A percentile compares a stretch with the other conserved stretches of the same genome.
phyloP scores from a whole-genome alignment of 2,329 filamentous ascomycete genomes.

The Grosmannia penicillata region DNA sequence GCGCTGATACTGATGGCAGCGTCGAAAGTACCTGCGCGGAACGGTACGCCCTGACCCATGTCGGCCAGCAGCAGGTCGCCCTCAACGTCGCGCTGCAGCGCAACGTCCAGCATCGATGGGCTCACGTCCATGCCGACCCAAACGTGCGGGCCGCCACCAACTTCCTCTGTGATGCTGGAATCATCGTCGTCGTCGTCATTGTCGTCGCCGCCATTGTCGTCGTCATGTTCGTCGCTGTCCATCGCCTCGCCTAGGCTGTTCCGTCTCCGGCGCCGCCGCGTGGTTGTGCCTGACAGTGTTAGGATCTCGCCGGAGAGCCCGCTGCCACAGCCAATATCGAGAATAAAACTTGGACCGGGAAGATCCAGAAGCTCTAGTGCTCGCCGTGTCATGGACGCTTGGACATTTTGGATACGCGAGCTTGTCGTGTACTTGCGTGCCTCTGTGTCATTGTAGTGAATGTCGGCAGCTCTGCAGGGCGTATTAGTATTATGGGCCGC shows the following conservation, averaged over 20 bases:
- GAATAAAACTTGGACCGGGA: slow-evolving; percentile 64
- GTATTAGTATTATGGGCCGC: slow-evolving; percentile 4
- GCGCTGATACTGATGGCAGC: slow-evolving; percentile 90
- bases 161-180: slow-evolving; percentile 34
- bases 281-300: slow-evolving; percentile 24
- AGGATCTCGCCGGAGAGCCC: slow-evolving; percentile 91
- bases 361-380: slow-evolving; percentile 86
- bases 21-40: slow-evolving; percentile 83
- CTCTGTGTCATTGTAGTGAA: slow-evolving; percentile 94
- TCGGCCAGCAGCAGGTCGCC: slow-evolving; percentile 90
- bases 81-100: slow-evolving; percentile 79
- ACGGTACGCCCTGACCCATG: slow-evolving; percentile 89
- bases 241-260: not conserved
- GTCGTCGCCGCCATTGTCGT: not conserved
- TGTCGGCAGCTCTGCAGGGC: slow-evolving; percentile 63
- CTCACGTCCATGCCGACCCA: slow-evolving; percentile 98
- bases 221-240: not conserved
- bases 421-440: slow-evolving; percentile 95
- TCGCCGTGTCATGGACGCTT: slow-evolving; percentile 85
- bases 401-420: slow-evolving; percentile 89
- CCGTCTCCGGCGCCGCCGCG: slow-evolving; percentile 1
- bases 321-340: slow-evolving; percentile 93
- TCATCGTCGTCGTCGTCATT: slow-evolving; percentile 3
- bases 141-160: slow-evolving; percentile 71
- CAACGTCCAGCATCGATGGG: slow-evolving; percentile 91